A percentile compares a stretch with the other conserved stretches of the same genome.
These are phyloP conservation scores for Cladobotryum protrusum DNA, from an alignment of 2,329 filamentous ascomycete species.

Conservation along the genomic window DNA sequence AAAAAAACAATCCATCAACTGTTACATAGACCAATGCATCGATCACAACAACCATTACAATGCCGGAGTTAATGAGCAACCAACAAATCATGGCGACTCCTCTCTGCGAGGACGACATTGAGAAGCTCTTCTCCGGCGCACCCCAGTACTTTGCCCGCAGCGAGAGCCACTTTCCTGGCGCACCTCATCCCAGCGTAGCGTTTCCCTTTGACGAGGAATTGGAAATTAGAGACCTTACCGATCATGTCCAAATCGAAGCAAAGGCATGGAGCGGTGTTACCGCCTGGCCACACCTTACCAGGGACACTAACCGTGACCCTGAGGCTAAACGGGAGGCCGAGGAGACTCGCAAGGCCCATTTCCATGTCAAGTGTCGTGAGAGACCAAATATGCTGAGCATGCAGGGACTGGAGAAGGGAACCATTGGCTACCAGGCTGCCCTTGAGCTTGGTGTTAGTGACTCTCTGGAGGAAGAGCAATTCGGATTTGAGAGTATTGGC, in stretches of 20 bases:
- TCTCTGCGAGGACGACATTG: slow-evolving; percentile 53
- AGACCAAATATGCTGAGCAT: slow-evolving; percentile 67
- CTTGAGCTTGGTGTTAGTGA: slow-evolving; percentile 61
- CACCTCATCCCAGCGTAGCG: slow-evolving; percentile 56
- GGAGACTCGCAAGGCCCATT: slow-evolving; percentile 47
- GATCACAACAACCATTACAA: not conserved
- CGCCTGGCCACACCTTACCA: slow-evolving; percentile 56
- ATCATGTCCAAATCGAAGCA: slow-evolving; percentile 58
- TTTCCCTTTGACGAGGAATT: slow-evolving; percentile 62
- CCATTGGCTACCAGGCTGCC: slow-evolving; percentile 62
- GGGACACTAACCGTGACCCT: slow-evolving; percentile 41
- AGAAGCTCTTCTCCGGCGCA: slow-evolving; percentile 69
- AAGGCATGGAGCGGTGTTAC: slow-evolving; percentile 58
- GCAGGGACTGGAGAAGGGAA: slow-evolving; percentile 65
- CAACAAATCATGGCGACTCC: slow-evolving; percentile 51
- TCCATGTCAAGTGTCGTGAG: slow-evolving; percentile 54
- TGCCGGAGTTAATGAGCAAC: not conserved
- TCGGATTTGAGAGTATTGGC: slow-evolving; percentile 50
- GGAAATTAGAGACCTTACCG: slow-evolving; percentile 56
- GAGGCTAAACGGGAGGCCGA: slow-evolving; percentile 36
- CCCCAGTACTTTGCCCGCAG: slow-evolving; percentile 63
- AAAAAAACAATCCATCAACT: slow-evolving; percentile 1
- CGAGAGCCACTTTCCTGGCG: slow-evolving; percentile 52
- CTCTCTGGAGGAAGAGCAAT: slow-evolving; percentile 56
- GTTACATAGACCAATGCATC: not conserved